Conservation (phyloP, 495 filamentous ascomycete genomes). For the Sordaria brevicollis region DNA sequence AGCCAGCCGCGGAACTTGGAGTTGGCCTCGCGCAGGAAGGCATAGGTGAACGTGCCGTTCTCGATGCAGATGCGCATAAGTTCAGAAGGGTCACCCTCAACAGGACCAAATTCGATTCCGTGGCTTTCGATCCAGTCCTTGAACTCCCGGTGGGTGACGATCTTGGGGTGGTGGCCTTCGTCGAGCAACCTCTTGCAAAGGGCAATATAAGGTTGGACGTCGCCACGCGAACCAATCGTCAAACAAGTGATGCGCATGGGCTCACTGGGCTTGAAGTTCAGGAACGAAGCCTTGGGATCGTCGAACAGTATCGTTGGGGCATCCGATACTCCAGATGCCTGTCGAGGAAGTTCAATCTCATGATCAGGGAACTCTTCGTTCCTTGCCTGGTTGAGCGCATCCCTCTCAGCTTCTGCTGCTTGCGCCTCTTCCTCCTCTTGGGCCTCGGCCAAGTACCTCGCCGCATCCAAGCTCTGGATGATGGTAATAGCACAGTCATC, state of each 20-base stretch:
- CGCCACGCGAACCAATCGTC: conserved; percentile 90
- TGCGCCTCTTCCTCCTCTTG: conserved; percentile 64
- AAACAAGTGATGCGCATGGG: conserved; percentile 82
- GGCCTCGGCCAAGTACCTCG: conserved; percentile 62
- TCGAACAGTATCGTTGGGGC: conserved; percentile 76
- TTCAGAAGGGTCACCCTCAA: conserved; percentile 87
- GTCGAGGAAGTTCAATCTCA: conserved; percentile 46
- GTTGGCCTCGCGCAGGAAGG: conserved; percentile 80
- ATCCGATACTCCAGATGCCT: conserved; percentile 40
- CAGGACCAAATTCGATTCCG: conserved; percentile 82
- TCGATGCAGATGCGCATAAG: conserved; percentile 94
- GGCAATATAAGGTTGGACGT: conserved; percentile 96
- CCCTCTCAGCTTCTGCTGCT: conserved; percentile 71
- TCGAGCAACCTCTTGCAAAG: conserved; percentile 82
- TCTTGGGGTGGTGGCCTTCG: conserved; percentile 78
- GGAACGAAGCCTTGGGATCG: conserved; percentile 79
- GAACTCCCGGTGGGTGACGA: conserved; percentile 90
- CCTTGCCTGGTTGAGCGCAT: conserved; percentile 70
- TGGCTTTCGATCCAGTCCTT: conserved; percentile 77
- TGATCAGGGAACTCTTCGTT: conserved; percentile 48
- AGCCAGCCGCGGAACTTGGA: conserved; percentile 90
- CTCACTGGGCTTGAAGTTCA: conserved; percentile 86
- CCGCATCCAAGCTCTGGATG: conserved; percentile 61
- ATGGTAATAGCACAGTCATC: conserved; percentile 85
- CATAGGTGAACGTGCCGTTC: conserved; percentile 93